Percentiles rank a stretch among this genome's conserved stretches.
phyloP scores from a whole-genome alignment of 202 grass and related monocot species.

The Carex arenaria region DNA sequence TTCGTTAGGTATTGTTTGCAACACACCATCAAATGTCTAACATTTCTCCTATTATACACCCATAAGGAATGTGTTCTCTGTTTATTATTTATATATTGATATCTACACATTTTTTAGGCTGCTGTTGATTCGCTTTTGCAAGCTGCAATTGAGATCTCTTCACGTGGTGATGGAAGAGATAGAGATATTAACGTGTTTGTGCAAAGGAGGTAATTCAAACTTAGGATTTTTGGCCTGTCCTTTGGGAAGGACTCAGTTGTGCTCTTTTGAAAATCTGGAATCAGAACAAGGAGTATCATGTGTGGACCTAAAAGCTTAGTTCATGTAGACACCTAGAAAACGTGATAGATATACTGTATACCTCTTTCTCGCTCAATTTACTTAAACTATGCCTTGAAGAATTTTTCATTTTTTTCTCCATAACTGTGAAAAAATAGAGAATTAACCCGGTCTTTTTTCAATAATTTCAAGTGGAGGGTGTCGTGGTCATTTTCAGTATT shows the following conservation, averaged over 20 bases:
- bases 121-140: constrained; percentile 74
- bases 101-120: constrained; percentile 63
- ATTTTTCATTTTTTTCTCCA: neutral
- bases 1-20: constrained; percentile 14
- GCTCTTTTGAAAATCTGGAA: neutral
- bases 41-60: constrained; percentile 18
- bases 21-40: constrained; percentile 19
- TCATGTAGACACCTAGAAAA: neutral
- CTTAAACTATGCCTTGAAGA: neutral
- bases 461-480: neutral
- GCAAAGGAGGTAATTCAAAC: constrained; percentile 56
- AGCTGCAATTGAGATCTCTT: constrained; percentile 93
- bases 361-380: neutral
- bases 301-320: neutral
- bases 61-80: constrained; percentile 14
- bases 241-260: neutral
- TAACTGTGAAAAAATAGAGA: neutral
- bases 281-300: neutral
- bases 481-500: neutral
- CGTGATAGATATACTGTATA: neutral
- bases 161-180: constrained; percentile 68
- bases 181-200: constrained; percentile 91
- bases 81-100: constrained; percentile 23
- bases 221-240: neutral
- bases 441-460: neutral